Evolutionary conservation across 208 protist genomes (phyloP).

Genomic region (Crithidia expoeki): DNA sequence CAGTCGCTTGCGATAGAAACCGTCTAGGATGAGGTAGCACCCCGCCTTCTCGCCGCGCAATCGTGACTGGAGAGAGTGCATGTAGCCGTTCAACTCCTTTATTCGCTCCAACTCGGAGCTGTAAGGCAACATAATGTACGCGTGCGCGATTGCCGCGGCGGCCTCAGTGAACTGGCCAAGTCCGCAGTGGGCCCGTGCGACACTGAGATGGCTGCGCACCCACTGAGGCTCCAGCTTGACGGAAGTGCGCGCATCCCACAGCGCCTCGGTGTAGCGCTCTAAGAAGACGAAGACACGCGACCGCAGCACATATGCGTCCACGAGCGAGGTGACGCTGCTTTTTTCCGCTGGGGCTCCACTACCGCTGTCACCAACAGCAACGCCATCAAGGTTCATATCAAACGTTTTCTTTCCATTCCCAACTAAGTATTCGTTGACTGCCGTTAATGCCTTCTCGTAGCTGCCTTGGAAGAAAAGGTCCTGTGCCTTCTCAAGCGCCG

Average conservation of each 20-base stretch:
- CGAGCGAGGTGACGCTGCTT: neutral
- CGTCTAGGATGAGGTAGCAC: conserved; percentile 54
- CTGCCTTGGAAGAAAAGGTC: conserved; percentile 19
- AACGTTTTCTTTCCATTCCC: neutral
- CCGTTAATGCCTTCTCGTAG: conserved; percentile 32
- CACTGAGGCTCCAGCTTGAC: conserved; percentile 58
- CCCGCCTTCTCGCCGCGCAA: conserved; percentile 29
- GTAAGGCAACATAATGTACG: conserved; percentile 53
- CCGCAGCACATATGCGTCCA: conserved; percentile 63
- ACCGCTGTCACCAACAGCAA: neutral
- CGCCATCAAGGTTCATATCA: neutral
- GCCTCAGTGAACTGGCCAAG: conserved; percentile 60
- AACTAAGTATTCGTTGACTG: conserved; percentile 21
- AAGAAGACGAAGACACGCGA: conserved; percentile 72
- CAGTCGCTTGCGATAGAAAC: conserved; percentile 60
- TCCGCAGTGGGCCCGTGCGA: conserved; percentile 63
- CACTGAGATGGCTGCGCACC: conserved; percentile 66
- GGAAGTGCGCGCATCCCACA: conserved; percentile 54
- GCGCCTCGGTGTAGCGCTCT: conserved; percentile 45
- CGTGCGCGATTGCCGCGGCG: conserved; percentile 27
- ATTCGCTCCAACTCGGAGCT: conserved; percentile 64
- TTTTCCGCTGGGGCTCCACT: neutral
- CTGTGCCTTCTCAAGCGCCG: conserved; percentile 28
- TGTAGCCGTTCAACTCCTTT: conserved; percentile 60
- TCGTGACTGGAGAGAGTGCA: conserved; percentile 47